Conservation (phyloP, 192 early-diverging fungal genomes). For the Coemansia sp. region DNA sequence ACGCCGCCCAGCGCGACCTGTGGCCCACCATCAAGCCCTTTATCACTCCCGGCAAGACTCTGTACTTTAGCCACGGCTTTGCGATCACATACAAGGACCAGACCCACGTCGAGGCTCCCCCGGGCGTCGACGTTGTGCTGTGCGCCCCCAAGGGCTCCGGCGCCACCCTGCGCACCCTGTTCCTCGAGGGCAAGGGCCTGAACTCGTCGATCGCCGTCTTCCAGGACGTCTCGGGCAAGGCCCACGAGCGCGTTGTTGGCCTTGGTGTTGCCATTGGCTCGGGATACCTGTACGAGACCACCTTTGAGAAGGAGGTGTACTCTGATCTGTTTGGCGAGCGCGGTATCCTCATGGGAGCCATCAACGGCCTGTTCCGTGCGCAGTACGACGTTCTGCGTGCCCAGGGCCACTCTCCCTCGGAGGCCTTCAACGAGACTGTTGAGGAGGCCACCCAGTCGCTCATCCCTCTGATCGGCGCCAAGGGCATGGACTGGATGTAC, state of each 20-base stretch:
- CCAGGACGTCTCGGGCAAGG: slow-evolving; percentile 92
- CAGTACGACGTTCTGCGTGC: slow-evolving; percentile 96
- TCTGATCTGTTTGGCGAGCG: slow-evolving; percentile 97
- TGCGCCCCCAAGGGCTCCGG: slow-evolving; percentile 97
- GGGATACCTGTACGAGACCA: slow-evolving; percentile 97
- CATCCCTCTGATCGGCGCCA: slow-evolving; percentile 92
- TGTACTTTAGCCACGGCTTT: slow-evolving; percentile 98
- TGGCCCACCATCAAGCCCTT: slow-evolving; percentile 85
- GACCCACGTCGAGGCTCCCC: slow-evolving; percentile 86
- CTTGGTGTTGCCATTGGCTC: slow-evolving; percentile 93
- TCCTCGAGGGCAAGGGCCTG: slow-evolving; percentile 95
- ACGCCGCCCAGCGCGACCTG: slow-evolving; percentile 91
- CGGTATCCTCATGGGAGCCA: slow-evolving; percentile 97
- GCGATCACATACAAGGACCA: slow-evolving; percentile 90
- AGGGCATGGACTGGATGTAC: slow-evolving; percentile 99
- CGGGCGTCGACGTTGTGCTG: slow-evolving; percentile 92
- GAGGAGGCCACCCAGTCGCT: slow-evolving; percentile 98
- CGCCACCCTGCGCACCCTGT: slow-evolving; percentile 90
- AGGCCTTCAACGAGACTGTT: slow-evolving; percentile 99
- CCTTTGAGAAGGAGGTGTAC: slow-evolving; percentile 95
- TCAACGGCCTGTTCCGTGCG: slow-evolving; percentile 93
- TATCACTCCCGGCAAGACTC: slow-evolving; percentile 94
- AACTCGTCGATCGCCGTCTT: slow-evolving; percentile 95
- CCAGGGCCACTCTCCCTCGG: slow-evolving; percentile 92
- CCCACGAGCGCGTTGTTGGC: slow-evolving; percentile 87